A percentile compares a stretch with the other conserved stretches of the same genome.
These are phyloP conservation scores for Camellia lanceoleosa DNA, from an alignment of 148 eudicot genomes.

Conservation along the genomic window DNA sequence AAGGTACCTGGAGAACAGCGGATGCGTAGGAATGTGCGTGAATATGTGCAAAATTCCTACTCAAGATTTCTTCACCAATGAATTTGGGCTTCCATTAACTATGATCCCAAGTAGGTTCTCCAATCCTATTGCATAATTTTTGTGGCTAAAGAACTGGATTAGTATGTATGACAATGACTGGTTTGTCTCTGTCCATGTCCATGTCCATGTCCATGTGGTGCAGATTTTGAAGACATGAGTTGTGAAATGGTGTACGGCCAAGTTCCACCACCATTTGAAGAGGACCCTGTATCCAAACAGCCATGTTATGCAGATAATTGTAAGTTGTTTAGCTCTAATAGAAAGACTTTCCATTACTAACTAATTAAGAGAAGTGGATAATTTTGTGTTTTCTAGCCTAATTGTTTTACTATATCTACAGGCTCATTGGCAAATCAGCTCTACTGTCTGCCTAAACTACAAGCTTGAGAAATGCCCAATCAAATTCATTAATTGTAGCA, in stretches of 20 bases:
- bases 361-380: background rate
- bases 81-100: conserved; percentile 91
- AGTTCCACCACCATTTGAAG: conserved; percentile 78
- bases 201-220: background rate
- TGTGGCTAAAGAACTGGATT: background rate
- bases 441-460: conserved; percentile 65
- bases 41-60: conserved; percentile 98
- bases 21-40: conserved; percentile 94
- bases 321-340: conserved; percentile 27
- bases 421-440: conserved; percentile 70
- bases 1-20: conserved; percentile 95
- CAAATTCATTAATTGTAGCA: background rate
- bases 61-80: conserved; percentile 96
- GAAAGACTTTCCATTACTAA: too few relatives aligned
- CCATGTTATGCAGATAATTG: conserved; percentile 76
- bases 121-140: background rate
- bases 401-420: conserved; percentile 25
- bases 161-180: too few relatives aligned
- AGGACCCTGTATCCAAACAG: conserved; percentile 70
- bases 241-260: conserved; percentile 96
- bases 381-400: background rate
- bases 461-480: conserved; percentile 26
- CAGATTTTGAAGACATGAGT: conserved; percentile 99
- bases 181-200: too few relatives aligned
- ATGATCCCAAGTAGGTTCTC: conserved; percentile 84